Percentiles rank a stretch among this genome's conserved stretches.
phyloP scores from a whole-genome alignment of 805 yeast species.

The Blastobotrys mokoenaii region DNA sequence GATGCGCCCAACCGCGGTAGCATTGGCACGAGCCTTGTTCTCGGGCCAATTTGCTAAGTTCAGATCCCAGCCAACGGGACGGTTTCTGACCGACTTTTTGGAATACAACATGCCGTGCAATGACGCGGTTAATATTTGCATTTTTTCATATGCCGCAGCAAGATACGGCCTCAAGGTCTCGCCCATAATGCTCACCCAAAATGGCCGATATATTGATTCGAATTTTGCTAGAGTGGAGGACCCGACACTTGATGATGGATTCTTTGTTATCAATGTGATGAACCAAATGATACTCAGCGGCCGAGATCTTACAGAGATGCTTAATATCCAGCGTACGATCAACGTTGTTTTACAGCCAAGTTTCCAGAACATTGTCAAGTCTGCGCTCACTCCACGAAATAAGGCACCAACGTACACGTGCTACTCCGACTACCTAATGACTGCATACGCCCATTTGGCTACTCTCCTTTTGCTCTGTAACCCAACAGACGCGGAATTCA shows the following conservation, averaged over 20 bases:
- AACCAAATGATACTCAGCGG: conserved; percentile 1
- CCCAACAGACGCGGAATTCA: background rate
- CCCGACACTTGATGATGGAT: conserved; percentile 1
- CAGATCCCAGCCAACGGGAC: background rate
- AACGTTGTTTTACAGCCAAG: conserved; percentile 5
- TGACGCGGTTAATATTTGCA: conserved; percentile 5
- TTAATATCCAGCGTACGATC: conserved; percentile 1
- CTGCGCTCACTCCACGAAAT: background rate
- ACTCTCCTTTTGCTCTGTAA: background rate
- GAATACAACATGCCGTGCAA: background rate
- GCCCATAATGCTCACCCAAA: conserved; percentile 3
- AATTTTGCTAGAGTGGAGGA: conserved; percentile 8
- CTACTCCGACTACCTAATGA: background rate
- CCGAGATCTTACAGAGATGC: conserved; percentile 2
- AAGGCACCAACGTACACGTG: background rate
- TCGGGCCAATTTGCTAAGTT: background rate
- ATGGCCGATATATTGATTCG: conserved; percentile 2
- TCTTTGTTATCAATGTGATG: conserved; percentile 4
- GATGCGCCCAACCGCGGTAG: background rate
- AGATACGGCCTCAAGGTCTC: conserved; percentile 2
- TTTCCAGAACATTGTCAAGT: conserved; percentile 1
- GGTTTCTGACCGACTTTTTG: background rate
- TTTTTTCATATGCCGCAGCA: conserved; percentile 1
- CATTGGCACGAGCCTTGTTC: background rate
- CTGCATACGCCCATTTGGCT: background rate